Base-by-base conservation (phyloP, 257 asterid species). In the Ligustrum vulgare region DNA sequence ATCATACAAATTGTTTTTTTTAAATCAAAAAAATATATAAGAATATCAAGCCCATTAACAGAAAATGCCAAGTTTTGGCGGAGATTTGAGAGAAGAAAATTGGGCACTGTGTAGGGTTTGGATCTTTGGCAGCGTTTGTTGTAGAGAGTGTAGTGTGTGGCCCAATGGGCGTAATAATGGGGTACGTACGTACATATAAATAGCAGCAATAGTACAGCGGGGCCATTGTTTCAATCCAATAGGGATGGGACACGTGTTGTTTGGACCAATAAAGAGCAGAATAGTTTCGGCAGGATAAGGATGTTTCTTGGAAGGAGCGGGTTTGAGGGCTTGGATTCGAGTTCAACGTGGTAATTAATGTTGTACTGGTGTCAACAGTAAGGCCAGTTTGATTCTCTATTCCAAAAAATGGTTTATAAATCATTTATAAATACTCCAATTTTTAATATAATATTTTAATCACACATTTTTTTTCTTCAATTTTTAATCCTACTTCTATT, bases 1-100 rank as follows among this genome's bases (percentile, higher is more conserved):
- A 68, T 39, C 82, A 82, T 58, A 76, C 87, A 83, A 84, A 22
- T 18, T 8, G 15, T 23, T 13, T 36, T n/a, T 36, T 18, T n/a
- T n/a, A n/a, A 2, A 32, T 41, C 10, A 11, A 8, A 8, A 9
- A 79, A 64, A 43, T 69, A 65, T 67, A 64, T 2, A 56, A 47
- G 47, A 75, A 75, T 74, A 70, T 33, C 43, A 70, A 70, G 25
- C 11, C 15, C 32, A 64, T 31, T 23, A 62, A 33, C 34, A 74
- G 35, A 69, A 36, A 31, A 39, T 28, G 34, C 36, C 35, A 5
- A 34, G 18, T 51, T 66, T 10, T 36, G 41, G 54, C 4, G 62
- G 45, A 43, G 58, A 39, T 64, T 39, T 72, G 67, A 73, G 64
- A 11, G 35, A 23, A 63, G 60, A 5, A 25, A 23, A 36, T 6